Percentiles rank a stretch among this genome's conserved stretches.
Evolutionary conservation across 2,329 filamentous ascomycete species (phyloP).

Genomic region (Purpureocillium takamizusanense): DNA sequence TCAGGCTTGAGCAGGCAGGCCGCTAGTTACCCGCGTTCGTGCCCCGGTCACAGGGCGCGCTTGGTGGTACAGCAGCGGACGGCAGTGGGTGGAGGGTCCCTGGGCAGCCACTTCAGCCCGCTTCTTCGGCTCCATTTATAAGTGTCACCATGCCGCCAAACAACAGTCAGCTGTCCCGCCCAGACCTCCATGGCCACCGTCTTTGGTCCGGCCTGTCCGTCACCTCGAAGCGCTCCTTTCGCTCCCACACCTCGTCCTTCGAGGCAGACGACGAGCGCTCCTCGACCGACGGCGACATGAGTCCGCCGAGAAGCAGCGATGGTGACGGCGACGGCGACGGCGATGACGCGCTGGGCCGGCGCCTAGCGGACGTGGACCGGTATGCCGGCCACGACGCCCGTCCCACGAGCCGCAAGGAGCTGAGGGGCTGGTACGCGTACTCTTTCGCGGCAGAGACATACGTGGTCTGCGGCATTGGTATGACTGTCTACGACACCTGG

Average conservation of each 20-base stretch:
- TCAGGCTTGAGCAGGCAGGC: too few relatives aligned
- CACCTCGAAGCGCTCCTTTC: slow-evolving; percentile 46
- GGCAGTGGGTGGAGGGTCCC: too few relatives aligned
- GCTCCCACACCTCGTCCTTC: slow-evolving; percentile 52
- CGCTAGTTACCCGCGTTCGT: too few relatives aligned
- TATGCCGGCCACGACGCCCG: slow-evolving; percentile 82
- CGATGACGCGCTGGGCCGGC: neutral
- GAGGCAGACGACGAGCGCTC: slow-evolving; percentile 64
- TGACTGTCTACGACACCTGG: slow-evolving; percentile 26
- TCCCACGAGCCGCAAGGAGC: slow-evolving; percentile 79
- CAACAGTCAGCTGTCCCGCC: slow-evolving; percentile 22
- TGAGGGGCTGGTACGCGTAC: slow-evolving; percentile 92
- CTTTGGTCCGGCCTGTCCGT: slow-evolving; percentile 41
- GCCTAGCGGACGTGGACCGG: slow-evolving; percentile 27
- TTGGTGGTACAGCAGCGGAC: too few relatives aligned
- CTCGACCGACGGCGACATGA: slow-evolving; percentile 23
- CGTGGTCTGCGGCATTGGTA: slow-evolving; percentile 72
- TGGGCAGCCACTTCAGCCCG: too few relatives aligned
- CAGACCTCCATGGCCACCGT: slow-evolving; percentile 28
- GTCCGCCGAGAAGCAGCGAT: slow-evolving; percentile 25
- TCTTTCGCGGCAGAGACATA: slow-evolving; percentile 95
- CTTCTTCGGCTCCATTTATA: too few relatives aligned
- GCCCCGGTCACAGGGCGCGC: too few relatives aligned
- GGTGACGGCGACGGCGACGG: slow-evolving; percentile 12
- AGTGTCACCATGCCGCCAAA: slow-evolving; percentile 4